Conservation (phyloP, 345 rosid genomes). For the Arabidopsis arenosa region DNA sequence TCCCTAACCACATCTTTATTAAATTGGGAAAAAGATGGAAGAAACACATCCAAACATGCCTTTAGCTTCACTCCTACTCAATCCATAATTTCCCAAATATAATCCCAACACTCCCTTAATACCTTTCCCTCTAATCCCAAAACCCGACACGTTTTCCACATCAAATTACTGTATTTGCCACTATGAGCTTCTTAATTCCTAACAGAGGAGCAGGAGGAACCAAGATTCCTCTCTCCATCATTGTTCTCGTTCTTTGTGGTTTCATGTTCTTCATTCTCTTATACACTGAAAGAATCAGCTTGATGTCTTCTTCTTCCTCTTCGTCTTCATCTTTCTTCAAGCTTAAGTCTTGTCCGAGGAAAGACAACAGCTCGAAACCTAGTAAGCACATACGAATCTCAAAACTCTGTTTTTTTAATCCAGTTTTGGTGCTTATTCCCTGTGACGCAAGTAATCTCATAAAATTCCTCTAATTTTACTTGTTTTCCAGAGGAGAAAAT, state of each 20-base stretch:
- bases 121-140: constrained; percentile 41
- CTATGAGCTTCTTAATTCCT: constrained; percentile 55
- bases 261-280: constrained; percentile 68
- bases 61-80: constrained; percentile 59
- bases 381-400: constrained; percentile 53
- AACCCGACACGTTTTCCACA: constrained; percentile 2
- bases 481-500: constrained; percentile 28
- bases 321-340: constrained; percentile 50
- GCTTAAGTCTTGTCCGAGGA: constrained; percentile 59
- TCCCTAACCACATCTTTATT: constrained; percentile 37
- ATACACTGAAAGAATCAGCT: constrained; percentile 60
- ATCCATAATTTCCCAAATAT: constrained; percentile 43
- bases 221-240: constrained; percentile 65
- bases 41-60: constrained; percentile 44
- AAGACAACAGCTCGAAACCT: constrained; percentile 46
- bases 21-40: constrained; percentile 37
- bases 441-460: constrained; percentile 12
- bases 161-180: constrained; percentile 4
- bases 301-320: constrained; percentile 50
- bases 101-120: constrained; percentile 38
- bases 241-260: constrained; percentile 52
- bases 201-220: constrained; percentile 48
- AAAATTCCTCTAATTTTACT: background rate
- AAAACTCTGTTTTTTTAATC: constrained; percentile 9
- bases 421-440: background rate